These are phyloP conservation scores for Periglandula ipomoeae DNA, from an alignment of 2,329 filamentous ascomycete genomes.

Conservation along the genomic window DNA sequence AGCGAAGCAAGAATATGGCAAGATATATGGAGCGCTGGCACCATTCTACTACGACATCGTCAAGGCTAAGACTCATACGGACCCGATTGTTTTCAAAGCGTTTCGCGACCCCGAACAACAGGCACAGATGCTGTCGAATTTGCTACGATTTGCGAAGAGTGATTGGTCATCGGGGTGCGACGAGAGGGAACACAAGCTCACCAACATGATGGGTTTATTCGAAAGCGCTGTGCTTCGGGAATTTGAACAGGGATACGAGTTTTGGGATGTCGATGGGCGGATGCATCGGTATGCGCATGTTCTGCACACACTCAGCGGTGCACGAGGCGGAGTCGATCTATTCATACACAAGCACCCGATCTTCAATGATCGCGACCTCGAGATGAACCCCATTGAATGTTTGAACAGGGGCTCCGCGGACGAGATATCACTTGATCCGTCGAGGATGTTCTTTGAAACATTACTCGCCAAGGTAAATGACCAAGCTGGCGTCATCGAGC, in stretches of 20 bases:
- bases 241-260: slow-evolving; percentile 87
- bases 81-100: slow-evolving; percentile 76
- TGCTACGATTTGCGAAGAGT: slow-evolving; percentile 68
- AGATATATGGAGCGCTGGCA: slow-evolving; percentile 76
- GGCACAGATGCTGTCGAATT: slow-evolving; percentile 76
- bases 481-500: slow-evolving; percentile 69
- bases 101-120: slow-evolving; percentile 86
- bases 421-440: slow-evolving; percentile 69
- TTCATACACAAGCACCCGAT: slow-evolving; percentile 87
- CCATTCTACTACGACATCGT: slow-evolving; percentile 84
- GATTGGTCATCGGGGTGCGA: slow-evolving; percentile 71
- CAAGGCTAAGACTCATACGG: slow-evolving; percentile 60
- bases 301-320: slow-evolving; percentile 72
- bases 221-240: slow-evolving; percentile 85
- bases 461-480: slow-evolving; percentile 72
- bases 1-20: slow-evolving; percentile 84
- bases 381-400: slow-evolving; percentile 68
- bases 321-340: slow-evolving; percentile 66
- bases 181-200: slow-evolving; percentile 62
- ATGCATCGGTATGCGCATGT: slow-evolving; percentile 90
- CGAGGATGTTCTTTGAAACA: slow-evolving; percentile 69
- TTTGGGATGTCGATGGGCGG: slow-evolving; percentile 75
- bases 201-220: slow-evolving; percentile 70
- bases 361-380: slow-evolving; percentile 61
- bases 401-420: slow-evolving; percentile 58